Evolutionary conservation across 2,329 filamentous ascomycete species (phyloP), one percentile per base, ranked within the genome.

Genomic region (Aspergillus hiratsukae): DNA sequence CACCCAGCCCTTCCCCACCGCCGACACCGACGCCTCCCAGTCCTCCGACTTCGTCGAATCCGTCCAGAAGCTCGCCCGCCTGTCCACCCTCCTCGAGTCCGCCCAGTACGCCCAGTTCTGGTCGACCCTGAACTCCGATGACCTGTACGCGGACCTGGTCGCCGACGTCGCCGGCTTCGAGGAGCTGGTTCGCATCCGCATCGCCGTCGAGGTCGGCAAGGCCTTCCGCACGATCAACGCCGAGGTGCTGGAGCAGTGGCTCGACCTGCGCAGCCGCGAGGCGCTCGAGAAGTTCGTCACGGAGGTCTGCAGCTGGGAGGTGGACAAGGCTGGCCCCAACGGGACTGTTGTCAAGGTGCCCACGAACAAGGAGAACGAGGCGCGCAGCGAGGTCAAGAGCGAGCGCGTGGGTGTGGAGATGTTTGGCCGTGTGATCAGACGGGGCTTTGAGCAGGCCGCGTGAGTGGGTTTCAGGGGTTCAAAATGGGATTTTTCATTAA

Each of bases 151-250:
- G 59, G 94, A 99, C 73, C 80, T 99, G 65, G 91, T 93, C 58
- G 94, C 93, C 67, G 95, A 99, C 69, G 92, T 97, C 52, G 83
- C 87, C 48, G 94, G 92, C 41, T 99, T 99, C 73, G 94, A 99
- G 81, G 93, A 97, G 73, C 80, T 93, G 58, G 88, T 99, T 79
- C 87, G 94, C 64, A 83, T 95, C 64, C 86, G 90, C 67, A 97
- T 99, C 71, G 92, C 91, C 52, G 85, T 88, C 48, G 90, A 95
- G 57, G 86, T 97, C 64, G 89, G 89, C 66, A 88, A 92, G 75
- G 83, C 88, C 21, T 91, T 88, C 75, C 84, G 90, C 60, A 87
- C 90, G 78, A 80, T 93, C 66, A 81, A 84, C 67, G 76, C 87
- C 52, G 75, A 80, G 55, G 81, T 89, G 52, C 79, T 93, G 28